Evolutionary conservation across 1,139 yeast genomes (phyloP), one percentile per base, ranked within the genome.

Genomic region (Lodderomyces parapsilosis): DNA sequence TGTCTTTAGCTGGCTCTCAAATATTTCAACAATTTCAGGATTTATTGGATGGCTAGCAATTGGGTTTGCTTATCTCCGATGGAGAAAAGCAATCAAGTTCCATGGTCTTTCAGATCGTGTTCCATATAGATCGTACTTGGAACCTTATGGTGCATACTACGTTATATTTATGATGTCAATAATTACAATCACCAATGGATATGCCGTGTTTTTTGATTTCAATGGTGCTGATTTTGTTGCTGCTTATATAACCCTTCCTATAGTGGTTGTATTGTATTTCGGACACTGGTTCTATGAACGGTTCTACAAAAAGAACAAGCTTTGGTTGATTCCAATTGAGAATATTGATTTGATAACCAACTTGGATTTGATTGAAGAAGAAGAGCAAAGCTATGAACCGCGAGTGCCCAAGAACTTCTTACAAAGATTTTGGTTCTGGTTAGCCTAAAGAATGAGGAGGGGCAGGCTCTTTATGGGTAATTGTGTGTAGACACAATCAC

Each of bases 1-100:
- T 20, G 77, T 82, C n/a, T 84, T 85, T 63, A 66, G 66, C 41
- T 83, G 86, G 71, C 80, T 85, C 49, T 83, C 85, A 43, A 83
- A 83, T 58, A 81, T 83, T 49, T 83, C 83, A 32, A 80, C 90
- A 23, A 80, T 84, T 49, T 80, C 84, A 36, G 91, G 90, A 40
- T 71, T 85, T 42, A 58, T 84, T 44, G 77, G 86, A 35, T 75
- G 35, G 71, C 86, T 0, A 62, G 78, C 1, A 6, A 24, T 24
- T 86, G 93, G 91, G 17, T 55, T 67, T 33, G 69, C 81, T 19
- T 77, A 77, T 50, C 45, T 77, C 38, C 68, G 81, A 58, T 79
- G 77, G 74, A 75, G 80, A 62, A 74, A 71, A 53, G 84, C 82
- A 14, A 65, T 79, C 42, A 53, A 51, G 1, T 66, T 50, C 53